Base-by-base conservation (phyloP, 805 yeast species). In the Starmerella vitae region DNA sequence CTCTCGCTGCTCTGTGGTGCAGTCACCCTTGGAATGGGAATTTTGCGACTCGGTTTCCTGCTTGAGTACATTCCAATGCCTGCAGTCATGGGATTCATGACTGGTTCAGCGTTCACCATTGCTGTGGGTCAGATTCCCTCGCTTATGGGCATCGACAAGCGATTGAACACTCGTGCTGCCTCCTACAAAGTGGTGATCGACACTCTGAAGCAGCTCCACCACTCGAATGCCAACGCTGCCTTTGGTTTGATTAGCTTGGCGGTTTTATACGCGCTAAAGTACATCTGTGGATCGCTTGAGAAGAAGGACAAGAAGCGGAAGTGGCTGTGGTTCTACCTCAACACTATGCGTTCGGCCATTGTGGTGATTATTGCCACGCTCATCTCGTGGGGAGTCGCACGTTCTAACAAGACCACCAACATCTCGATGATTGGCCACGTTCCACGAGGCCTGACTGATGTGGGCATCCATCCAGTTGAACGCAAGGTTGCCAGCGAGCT, bases 21-120 rank as follows among this genome's bases (percentile, higher is more conserved):
- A 46, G 78, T 84, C 49, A 76, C 94, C 7, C 63, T 78, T 10
- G 95, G 84, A 39, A 61, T 85, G 43, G 96, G 96, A 47, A 38
- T 86, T 6, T 61, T 84, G 46, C 70, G 96, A 52, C 64, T 86
- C 19, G 96, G 96, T 0, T 86, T 86, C 62, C 66, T 86, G 37
- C 74, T 86, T 32, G 96, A 86, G 59, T 74, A 80, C 56, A 84
- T 86, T 52, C 83, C 95, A 3, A 67, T 78, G 54, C 94, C 94
- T 33, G 93, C 94, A 1, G 94, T 86, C 30, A 68, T 84, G 61
- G 96, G 96, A 0, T 86, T 85, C 65, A 86, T 86, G 88, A 71
- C 88, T 25, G 96, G 96, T 37, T 85, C 95, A 4, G 94, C 96
- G 2, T 70, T 86, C 52, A 76, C 68, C 52, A 86, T 86, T 55